Conservation (phyloP, 176 grass and related monocot species). For the bread wheat (Triticum aestivum) region DNA sequence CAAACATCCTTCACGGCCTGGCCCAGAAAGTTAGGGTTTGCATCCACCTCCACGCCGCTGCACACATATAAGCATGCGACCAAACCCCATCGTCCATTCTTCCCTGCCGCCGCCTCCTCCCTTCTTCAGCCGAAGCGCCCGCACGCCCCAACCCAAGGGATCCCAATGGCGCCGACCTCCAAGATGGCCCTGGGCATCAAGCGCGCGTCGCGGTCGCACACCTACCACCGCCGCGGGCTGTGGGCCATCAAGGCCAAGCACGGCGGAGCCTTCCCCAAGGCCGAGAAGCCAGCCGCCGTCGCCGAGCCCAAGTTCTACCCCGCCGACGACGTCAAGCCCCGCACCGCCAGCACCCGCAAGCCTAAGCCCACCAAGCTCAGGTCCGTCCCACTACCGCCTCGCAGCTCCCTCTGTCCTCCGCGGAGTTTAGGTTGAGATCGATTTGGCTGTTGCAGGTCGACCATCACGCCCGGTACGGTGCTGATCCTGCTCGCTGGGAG, state of each 20-base stretch:
- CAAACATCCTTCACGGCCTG: background rate
- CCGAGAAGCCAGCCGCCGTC: slow-evolving; percentile 42
- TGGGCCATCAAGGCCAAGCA: slow-evolving; percentile 99
- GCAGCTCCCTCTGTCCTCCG: background rate
- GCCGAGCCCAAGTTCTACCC: slow-evolving; percentile 83
- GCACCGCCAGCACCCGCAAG: slow-evolving; percentile 66
- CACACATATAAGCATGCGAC: slow-evolving; percentile 29
- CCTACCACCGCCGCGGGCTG: slow-evolving; percentile 87
- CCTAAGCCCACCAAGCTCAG: slow-evolving; percentile 90
- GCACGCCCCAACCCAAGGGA: background rate
- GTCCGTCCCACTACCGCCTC: background rate
- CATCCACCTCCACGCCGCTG: background rate
- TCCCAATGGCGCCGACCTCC: slow-evolving; percentile 49
- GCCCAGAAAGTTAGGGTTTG: slow-evolving; percentile 55
- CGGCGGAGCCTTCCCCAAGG: slow-evolving; percentile 80
- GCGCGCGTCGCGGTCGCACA: slow-evolving; percentile 71
- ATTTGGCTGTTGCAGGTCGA: slow-evolving; percentile 41
- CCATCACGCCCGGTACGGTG: slow-evolving; percentile 87
- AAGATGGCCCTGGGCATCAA: slow-evolving; percentile 65
- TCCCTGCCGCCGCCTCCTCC: background rate
- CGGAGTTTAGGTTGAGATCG: background rate
- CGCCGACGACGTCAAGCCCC: slow-evolving; percentile 83
- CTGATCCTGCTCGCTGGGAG: slow-evolving; percentile 87
- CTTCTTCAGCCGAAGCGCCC: background rate
- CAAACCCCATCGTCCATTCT: slow-evolving; percentile 19